Evolutionary conservation across 257 asterid species (phyloP).

Genomic region (Linaria vulgaris): DNA sequence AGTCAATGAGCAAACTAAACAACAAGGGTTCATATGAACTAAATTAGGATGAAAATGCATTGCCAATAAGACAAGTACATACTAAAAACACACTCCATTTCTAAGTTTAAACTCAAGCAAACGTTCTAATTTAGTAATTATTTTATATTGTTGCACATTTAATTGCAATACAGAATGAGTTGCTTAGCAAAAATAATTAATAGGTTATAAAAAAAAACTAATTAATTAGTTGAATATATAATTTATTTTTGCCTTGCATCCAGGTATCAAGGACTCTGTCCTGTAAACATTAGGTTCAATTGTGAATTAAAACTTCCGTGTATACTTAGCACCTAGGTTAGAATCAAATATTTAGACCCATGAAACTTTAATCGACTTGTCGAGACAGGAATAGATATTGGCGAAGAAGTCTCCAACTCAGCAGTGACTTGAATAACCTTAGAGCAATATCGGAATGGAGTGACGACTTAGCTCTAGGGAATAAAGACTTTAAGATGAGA

Average conservation of each 20-base stretch:
- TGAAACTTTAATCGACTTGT: too few relatives aligned
- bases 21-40: background rate
- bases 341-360: too few relatives aligned
- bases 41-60: background rate
- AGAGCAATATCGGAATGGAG: too few relatives aligned
- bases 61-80: background rate
- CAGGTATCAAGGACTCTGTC: background rate
- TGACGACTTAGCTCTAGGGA: too few relatives aligned
- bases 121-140: slow-evolving; percentile 13
- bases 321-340: too few relatives aligned
- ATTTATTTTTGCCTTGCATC: background rate
- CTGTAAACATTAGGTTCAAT: background rate
- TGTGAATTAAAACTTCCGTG: too few relatives aligned
- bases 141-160: slow-evolving; percentile 1
- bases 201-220: slow-evolving; percentile 1
- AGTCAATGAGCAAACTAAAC: background rate
- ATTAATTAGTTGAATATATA: background rate
- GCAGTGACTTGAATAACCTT: too few relatives aligned
- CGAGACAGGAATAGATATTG: too few relatives aligned
- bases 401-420: too few relatives aligned
- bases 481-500: too few relatives aligned
- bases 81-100: background rate
- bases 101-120: slow-evolving; percentile 4
- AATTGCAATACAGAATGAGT: slow-evolving; percentile 8
- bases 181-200: slow-evolving; percentile 8